phyloP scores from a whole-genome alignment of 2,329 filamentous ascomycete species.

The Penicillium glabrum region DNA sequence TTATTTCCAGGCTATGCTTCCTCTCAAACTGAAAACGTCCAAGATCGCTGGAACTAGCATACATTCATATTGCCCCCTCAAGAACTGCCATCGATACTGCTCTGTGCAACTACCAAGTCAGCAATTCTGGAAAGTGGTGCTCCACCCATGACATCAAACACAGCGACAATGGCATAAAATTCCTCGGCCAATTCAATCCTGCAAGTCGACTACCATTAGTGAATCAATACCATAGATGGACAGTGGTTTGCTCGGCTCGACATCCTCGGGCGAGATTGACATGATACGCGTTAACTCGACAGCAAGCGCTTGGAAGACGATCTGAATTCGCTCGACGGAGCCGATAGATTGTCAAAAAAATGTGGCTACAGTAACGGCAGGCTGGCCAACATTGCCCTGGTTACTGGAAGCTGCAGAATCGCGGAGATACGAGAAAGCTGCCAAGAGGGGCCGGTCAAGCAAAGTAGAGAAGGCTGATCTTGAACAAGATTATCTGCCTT shows the following conservation, averaged over 20 bases:
- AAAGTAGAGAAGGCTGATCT: not conserved
- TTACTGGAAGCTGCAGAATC: not conserved
- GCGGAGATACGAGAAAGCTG: not conserved
- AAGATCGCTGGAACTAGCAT: no score
- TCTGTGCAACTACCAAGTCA: not conserved
- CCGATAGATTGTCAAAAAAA: not conserved
- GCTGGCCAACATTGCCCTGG: not conserved
- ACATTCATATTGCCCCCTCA: no score
- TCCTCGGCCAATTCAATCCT: not conserved
- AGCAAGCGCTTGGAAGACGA: not conserved
- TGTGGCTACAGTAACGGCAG: not conserved
- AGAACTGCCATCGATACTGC: no score
- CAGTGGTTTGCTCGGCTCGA: not conserved
- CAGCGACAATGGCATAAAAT: not conserved
- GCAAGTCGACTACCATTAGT: not conserved
- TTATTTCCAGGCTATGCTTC: no score
- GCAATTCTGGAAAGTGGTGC: not conserved
- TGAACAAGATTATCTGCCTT: not conserved
- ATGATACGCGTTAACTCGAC: not conserved
- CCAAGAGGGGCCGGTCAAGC: not conserved
- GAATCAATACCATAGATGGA: constrained; percentile 1
- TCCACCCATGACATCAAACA: not conserved
- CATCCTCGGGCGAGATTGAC: not conserved
- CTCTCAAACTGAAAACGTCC: no score
- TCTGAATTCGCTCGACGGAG: not conserved